phyloP scores from a whole-genome alignment of 2,329 filamentous ascomycete genomes.

The Didymella keratinophila region DNA sequence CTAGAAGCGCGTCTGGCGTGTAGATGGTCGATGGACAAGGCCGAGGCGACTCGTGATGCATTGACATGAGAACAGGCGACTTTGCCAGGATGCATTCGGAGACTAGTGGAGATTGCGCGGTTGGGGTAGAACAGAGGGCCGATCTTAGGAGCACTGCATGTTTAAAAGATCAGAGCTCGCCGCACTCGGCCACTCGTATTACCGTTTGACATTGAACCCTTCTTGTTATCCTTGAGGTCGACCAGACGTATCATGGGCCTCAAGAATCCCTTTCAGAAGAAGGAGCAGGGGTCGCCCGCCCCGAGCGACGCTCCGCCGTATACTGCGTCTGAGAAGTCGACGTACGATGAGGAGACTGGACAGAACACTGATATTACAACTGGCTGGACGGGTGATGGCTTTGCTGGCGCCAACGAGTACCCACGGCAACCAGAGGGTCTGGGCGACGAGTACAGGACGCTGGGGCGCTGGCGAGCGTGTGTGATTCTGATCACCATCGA shows the following conservation, averaged over 20 bases:
- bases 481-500: conserved; percentile 44
- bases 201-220: conserved; percentile 9
- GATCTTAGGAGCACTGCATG: conserved; percentile 38
- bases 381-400: conserved; percentile 36
- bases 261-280: conserved; percentile 33
- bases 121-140: conserved; percentile 31
- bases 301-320: conserved; percentile 25
- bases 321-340: conserved; percentile 30
- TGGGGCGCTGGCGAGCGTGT: conserved; percentile 41
- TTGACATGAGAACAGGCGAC: conserved; percentile 28
- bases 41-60: conserved; percentile 19
- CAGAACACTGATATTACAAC: conserved; percentile 37
- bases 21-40: conserved; percentile 8
- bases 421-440: conserved; percentile 21
- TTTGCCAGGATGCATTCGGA: conserved; percentile 33
- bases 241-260: conserved; percentile 32
- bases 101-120: conserved; percentile 35
- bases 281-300: conserved; percentile 25
- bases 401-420: conserved; percentile 34
- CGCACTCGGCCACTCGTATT: conserved; percentile 18
- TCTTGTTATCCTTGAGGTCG: background rate
- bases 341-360: conserved; percentile 32
- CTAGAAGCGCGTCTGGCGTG: conserved; percentile 18
- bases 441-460: conserved; percentile 36
- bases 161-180: conserved; percentile 30